Evolutionary conservation across 169 alveolate species (phyloP), one percentile per base, ranked within the genome.

Genomic region (Babesia sp.): DNA sequence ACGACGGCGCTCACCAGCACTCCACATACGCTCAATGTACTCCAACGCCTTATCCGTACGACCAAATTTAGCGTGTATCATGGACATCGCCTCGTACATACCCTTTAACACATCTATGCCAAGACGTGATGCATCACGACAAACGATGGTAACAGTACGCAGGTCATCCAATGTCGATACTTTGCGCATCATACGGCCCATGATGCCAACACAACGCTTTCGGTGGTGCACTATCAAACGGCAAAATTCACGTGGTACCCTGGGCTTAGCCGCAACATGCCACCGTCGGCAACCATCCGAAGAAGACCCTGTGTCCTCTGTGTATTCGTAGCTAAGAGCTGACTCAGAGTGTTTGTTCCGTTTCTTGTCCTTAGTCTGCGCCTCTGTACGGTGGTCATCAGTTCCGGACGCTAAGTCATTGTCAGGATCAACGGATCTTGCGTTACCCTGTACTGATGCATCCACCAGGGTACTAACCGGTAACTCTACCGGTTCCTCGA

Each of bases 1-100:
- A 31, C 74, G 59, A n/a, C 74, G 74, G 3, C 74, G 74, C 2
- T 64, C 63, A 14, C 63, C 74, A 14, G 18, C 51, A 8, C 22
- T 8, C 74, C 74, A 64, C 63, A 64, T 45, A 4, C 74, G 74
- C 53, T 64, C 74, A n/a, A 64, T 12, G 63, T 64, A 64, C 31
- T 50, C 61, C 53, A 64, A 33, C 1, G 74, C 74, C 48, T 22
- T 45, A 9, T 44, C 51, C 4, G 51, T 20, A 1, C 74, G 39
- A n/a, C 74, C 74, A 2, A 48, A 16, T n/a, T 50, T 44, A 29
- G 74, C 74, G 26, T 64, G 50, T 2, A 64, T 64, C 28, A 64
- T 56, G 39, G 53, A 64, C 74, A 64, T 64, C 20, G 74, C 74
- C 51, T 46, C 59, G 37, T 64, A 64, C 74, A 64, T 64, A 16